Conservation (phyloP, 192 early-diverging fungal species). For the Geranomyces variabilis region DNA sequence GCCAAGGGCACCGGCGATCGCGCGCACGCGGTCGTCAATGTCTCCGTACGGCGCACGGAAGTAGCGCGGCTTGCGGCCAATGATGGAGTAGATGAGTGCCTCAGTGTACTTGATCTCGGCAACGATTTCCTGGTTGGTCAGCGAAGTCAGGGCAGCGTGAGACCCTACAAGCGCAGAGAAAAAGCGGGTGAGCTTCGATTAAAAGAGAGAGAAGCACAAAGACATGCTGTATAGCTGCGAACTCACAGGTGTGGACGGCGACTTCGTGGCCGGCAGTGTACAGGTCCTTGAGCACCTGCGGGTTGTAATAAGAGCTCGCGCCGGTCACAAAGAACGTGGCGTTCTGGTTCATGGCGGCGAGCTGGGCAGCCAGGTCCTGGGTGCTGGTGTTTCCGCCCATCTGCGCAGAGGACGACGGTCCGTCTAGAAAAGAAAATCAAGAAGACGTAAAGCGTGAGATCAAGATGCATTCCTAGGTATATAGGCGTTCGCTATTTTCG, state of each 20-base stretch:
- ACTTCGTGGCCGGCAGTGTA: conserved; percentile 46
- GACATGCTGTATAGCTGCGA: no score
- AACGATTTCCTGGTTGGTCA: conserved; percentile 59
- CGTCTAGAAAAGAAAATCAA: no score
- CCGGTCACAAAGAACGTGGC: conserved; percentile 44
- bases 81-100: conserved; percentile 38
- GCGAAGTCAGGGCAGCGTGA: conserved; percentile 33
- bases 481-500: no score
- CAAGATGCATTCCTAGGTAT: no score
- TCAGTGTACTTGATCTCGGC: conserved; percentile 57
- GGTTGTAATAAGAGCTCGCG: conserved; percentile 26
- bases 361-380: background rate
- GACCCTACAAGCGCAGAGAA: no score
- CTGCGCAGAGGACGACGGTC: background rate
- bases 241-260: conserved; percentile 24
- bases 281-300: conserved; percentile 16
- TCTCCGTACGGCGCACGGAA: conserved; percentile 49
- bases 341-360: conserved; percentile 4
- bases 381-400: background rate
- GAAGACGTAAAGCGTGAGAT: no score
- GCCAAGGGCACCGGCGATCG: conserved; percentile 56
- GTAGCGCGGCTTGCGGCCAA: background rate
- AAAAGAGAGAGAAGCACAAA: no score
- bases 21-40: conserved; percentile 58
- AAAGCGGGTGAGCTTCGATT: no score